A percentile compares a stretch with the other conserved stretches of the same genome.
phyloP scores from a whole-genome alignment of 768 basidiomycete species.

The Pholiota conissans region DNA sequence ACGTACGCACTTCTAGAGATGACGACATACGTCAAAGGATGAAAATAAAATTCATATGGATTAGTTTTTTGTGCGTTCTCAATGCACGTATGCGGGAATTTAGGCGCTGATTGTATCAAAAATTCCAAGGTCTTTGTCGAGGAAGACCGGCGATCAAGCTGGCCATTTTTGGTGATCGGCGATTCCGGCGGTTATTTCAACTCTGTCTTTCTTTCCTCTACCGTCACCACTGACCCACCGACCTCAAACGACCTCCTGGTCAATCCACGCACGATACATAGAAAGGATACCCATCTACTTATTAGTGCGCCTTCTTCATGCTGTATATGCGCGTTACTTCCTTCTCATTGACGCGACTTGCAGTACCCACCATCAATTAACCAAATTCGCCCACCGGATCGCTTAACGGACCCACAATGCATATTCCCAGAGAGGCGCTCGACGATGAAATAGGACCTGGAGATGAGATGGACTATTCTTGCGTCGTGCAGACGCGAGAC shows the following conservation, averaged over 20 bases:
- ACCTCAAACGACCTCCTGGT: neutral
- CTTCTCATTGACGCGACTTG: neutral
- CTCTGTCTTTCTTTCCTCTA: neutral
- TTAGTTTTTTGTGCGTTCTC: too few species aligned
- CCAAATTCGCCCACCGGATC: neutral
- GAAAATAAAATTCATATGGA: too few species aligned
- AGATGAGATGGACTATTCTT: slow-evolving; percentile 1
- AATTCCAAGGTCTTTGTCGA: too few species aligned
- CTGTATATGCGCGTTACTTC: neutral
- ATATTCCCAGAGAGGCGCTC: neutral
- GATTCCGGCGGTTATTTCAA: neutral
- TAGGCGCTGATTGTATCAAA: too few species aligned
- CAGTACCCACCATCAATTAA: neutral
- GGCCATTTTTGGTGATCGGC: too few species aligned
- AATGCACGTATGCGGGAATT: too few species aligned
- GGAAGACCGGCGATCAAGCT: too few species aligned
- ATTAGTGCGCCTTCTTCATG: neutral
- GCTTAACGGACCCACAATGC: neutral
- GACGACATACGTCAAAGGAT: too few species aligned
- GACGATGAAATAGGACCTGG: neutral
- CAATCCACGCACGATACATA: neutral
- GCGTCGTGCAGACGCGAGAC: slow-evolving; percentile 7
- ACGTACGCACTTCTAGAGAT: too few species aligned
- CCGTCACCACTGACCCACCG: neutral
- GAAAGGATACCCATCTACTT: neutral